Evolutionary conservation across 306 rosid genomes (phyloP).

Genomic region (Notholithocarpus densiflorus): DNA sequence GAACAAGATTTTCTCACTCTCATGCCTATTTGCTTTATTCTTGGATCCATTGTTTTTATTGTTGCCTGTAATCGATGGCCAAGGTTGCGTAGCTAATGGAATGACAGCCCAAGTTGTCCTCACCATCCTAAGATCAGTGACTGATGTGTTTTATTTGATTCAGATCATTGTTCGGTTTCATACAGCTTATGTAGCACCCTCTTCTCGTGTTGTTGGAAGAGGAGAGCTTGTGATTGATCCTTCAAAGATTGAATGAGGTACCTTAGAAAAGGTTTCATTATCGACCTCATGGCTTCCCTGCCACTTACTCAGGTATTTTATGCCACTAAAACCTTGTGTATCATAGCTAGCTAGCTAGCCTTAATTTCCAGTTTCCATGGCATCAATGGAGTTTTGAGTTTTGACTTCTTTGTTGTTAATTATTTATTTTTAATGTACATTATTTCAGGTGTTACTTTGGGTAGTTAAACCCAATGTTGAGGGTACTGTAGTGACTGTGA

Average conservation of each 20-base stretch:
- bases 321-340: neutral
- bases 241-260: slow-evolving; percentile 48
- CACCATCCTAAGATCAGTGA: slow-evolving; percentile 36
- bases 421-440: neutral
- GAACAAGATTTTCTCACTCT: slow-evolving; percentile 52
- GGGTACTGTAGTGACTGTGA: slow-evolving; percentile 80
- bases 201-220: slow-evolving; percentile 55
- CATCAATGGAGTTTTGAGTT: neutral
- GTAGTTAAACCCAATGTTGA: slow-evolving; percentile 67
- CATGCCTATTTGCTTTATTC: slow-evolving; percentile 45
- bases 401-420: neutral
- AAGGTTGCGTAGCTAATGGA: slow-evolving; percentile 46
- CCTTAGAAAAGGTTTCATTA: slow-evolving; percentile 42
- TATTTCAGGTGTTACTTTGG: slow-evolving; percentile 84
- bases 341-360: neutral
- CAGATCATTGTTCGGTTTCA: slow-evolving; percentile 45
- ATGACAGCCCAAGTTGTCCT: slow-evolving; percentile 35
- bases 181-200: slow-evolving; percentile 58
- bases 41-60: slow-evolving; percentile 58
- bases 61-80: slow-evolving; percentile 33
- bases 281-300: slow-evolving; percentile 48
- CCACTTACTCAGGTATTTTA: slow-evolving; percentile 47
- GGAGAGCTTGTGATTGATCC: slow-evolving; percentile 52
- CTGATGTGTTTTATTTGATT: slow-evolving; percentile 40
- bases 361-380: neutral